Conservation (phyloP, 129 eudicot species). For the Helianthus tuberosus region DNA sequence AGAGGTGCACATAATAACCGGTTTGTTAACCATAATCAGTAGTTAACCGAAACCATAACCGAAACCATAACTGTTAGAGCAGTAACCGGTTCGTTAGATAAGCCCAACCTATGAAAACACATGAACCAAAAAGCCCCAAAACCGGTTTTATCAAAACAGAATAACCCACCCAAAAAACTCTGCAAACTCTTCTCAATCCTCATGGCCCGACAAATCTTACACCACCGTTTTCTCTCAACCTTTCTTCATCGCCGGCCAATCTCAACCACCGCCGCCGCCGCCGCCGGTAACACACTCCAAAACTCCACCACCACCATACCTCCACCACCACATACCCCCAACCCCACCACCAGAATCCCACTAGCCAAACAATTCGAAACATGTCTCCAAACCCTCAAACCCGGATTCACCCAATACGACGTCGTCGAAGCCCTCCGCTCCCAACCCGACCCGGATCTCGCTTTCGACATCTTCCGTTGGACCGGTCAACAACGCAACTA, state of each 20-base stretch:
- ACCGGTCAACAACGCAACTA: slow-evolving; percentile 77
- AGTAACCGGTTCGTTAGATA: no score
- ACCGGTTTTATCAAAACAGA: no score
- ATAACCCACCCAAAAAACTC: neutral
- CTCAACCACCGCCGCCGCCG: slow-evolving; percentile 30
- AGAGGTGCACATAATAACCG: no score
- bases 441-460: slow-evolving; percentile 83
- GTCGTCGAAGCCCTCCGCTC: slow-evolving; percentile 61
- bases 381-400: slow-evolving; percentile 66
- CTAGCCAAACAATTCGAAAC: slow-evolving; percentile 68
- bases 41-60: no score
- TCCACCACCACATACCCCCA: slow-evolving; percentile 16
- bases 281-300: neutral
- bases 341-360: slow-evolving; percentile 51
- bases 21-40: no score
- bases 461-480: slow-evolving; percentile 91
- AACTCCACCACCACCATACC: slow-evolving; percentile 1
- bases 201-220: slow-evolving; percentile 23
- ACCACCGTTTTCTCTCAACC: slow-evolving; percentile 24
- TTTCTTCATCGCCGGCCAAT: slow-evolving; percentile 24
- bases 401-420: slow-evolving; percentile 68
- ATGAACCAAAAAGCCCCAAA: no score
- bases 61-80: no score
- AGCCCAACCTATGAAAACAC: no score
- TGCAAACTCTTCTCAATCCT: neutral